Conservation (phyloP, 805 yeast species). For the Lipomyces anomalus region DNA sequence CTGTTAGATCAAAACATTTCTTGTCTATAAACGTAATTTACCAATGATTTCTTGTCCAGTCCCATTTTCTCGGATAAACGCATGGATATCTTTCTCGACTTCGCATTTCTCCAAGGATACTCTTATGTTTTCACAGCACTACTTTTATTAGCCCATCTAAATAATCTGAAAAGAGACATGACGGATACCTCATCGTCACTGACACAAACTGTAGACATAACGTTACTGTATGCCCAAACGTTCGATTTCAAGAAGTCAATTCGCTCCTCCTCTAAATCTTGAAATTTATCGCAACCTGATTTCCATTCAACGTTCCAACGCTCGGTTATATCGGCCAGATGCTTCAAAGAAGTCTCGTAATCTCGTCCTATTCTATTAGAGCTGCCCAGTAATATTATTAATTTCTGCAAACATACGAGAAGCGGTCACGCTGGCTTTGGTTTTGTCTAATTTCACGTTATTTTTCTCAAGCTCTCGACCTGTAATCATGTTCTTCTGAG, state of each 20-base stretch:
- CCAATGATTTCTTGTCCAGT: conserved; percentile 54
- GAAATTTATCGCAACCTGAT: conserved; percentile 53
- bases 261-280: conserved; percentile 65
- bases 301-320: conserved; percentile 72
- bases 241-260: conserved; percentile 63
- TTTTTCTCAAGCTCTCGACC: conserved; percentile 66
- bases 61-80: conserved; percentile 49
- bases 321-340: conserved; percentile 52
- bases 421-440: conserved; percentile 40
- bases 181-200: conserved; percentile 56
- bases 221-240: conserved; percentile 73
- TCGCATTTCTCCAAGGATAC: conserved; percentile 62
- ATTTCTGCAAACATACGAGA: conserved; percentile 32
- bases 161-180: no score
- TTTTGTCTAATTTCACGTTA: conserved; percentile 49
- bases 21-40: conserved; percentile 31
- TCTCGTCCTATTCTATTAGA: conserved; percentile 36
- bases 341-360: conserved; percentile 51
- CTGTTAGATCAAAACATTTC: not conserved
- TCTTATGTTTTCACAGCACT: conserved; percentile 66
- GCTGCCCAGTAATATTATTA: not conserved
- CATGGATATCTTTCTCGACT: conserved; percentile 51
- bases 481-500: conserved; percentile 62
- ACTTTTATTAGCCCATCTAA: not conserved
- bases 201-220: conserved; percentile 69